Evolutionary conservation across 306 rosid genomes (phyloP), one percentile per base, ranked within the genome.

Genomic region (Cyamopsis tetragonoloba): DNA sequence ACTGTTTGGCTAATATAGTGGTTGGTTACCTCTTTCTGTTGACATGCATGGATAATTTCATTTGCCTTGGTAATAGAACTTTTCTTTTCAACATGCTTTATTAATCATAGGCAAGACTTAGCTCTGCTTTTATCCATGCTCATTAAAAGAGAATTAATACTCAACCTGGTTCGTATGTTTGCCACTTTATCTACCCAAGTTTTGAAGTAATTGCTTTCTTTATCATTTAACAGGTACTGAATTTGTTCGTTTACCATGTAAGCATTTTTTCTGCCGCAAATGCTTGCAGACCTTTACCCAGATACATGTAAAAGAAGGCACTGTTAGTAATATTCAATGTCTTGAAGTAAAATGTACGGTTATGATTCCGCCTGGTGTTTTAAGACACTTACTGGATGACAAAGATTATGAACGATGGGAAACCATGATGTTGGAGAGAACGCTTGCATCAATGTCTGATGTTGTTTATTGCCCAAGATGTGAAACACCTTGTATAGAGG

Each of bases 321-420:
- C 90, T 14, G 19, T 89, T 18, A 64, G 37, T 81, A 89, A 84
- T 80, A 90, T 92, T 64, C 80, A 77, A 44, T 92, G 96, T 66
- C 95, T 88, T 9, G 71, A 84, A 32, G 50, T 86, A 75, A 89
- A 89, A 78, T 92, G 98, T 62, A 61, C 50, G 34, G 81, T 76
- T 61, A 81, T 80, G 89, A 43, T 92, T 68, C 96, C 95, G 23
- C 96, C 98, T 13, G 77, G 82, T 72, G 68, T 87, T 47, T 72
- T 92, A 62, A 87, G 89, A 79, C 79, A 59, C 62, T 74, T 92
- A 55, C 89, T 92, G 68, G 87, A 73, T 71, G 80, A 76, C 3
- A 76, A 74, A 67, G 98, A 87, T 75, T 87, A 75, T 42, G 86
- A 92, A 61, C 92, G 84, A 35, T 89, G 98, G 98, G 98, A 92